A percentile compares a stretch with the other conserved stretches of the same genome.
Evolutionary conservation across 2,329 filamentous ascomycete genomes (phyloP).

Genomic region (Colletotrichum spaethianum): DNA sequence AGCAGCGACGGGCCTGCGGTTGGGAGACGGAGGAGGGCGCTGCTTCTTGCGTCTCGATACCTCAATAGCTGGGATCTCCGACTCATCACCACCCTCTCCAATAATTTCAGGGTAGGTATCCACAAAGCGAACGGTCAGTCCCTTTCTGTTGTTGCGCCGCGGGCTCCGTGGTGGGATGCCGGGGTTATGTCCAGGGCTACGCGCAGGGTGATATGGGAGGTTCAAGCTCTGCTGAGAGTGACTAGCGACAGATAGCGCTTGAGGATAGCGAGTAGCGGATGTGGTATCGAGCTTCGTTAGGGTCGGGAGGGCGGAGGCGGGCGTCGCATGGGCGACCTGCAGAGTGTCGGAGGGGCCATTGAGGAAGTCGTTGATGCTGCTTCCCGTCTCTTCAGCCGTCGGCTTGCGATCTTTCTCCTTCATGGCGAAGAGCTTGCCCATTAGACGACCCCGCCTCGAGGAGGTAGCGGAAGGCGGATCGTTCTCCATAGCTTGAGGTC

Average conservation of each 20-base stretch:
- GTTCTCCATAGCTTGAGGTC: slow-evolving; percentile 59
- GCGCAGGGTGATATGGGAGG: slow-evolving; percentile 58
- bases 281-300: slow-evolving; percentile 68
- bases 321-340: slow-evolving; percentile 64
- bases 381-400: slow-evolving; percentile 53
- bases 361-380: slow-evolving; percentile 72
- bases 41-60: slow-evolving; percentile 72
- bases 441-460: slow-evolving; percentile 69
- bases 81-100: slow-evolving; percentile 92
- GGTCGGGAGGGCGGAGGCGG: slow-evolving; percentile 60
- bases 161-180: slow-evolving; percentile 53
- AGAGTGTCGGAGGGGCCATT: slow-evolving; percentile 69
- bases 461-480: slow-evolving; percentile 56
- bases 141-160: slow-evolving; percentile 71
- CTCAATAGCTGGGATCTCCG: slow-evolving; percentile 78
- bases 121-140: slow-evolving; percentile 81
- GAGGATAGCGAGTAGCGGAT: slow-evolving; percentile 68
- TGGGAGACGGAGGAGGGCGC: slow-evolving; percentile 51
- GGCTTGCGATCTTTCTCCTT: slow-evolving; percentile 62
- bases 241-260: slow-evolving; percentile 63
- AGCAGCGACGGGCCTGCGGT: slow-evolving; percentile 46
- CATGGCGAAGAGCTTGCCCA: slow-evolving; percentile 73
- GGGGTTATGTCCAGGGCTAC: slow-evolving; percentile 50
- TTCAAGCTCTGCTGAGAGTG: slow-evolving; percentile 60
- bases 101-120: slow-evolving; percentile 84